Conservation (phyloP, 768 basidiomycete genomes). For the Exidia glandulosa region DNA sequence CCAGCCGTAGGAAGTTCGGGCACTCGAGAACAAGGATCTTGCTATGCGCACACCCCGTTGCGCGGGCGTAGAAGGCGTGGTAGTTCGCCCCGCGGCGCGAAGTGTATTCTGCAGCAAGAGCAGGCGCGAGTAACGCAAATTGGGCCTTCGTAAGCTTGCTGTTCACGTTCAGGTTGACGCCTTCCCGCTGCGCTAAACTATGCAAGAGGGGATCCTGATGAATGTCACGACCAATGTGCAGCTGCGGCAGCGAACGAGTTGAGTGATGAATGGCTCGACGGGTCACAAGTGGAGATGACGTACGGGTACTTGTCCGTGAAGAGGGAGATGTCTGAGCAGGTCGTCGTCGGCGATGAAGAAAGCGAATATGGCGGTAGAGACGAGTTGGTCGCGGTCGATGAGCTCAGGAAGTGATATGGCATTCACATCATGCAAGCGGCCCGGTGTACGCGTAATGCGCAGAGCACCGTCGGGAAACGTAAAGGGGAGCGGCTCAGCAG, state of each 20-base stretch:
- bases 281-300: too few relatives aligned
- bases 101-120: background rate
- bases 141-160: background rate
- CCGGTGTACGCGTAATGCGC: background rate
- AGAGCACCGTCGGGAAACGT: background rate
- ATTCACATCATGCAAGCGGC: background rate
- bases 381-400: background rate
- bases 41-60: background rate
- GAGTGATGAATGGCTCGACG: too few relatives aligned
- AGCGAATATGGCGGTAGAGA: background rate
- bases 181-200: background rate
- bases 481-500: too few relatives aligned
- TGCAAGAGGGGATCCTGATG: background rate
- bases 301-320: background rate
- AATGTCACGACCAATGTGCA: background rate
- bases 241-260: too few relatives aligned
- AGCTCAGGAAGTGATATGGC: background rate
- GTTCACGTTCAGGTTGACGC: background rate
- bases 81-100: background rate
- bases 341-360: background rate
- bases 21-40: background rate
- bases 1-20: background rate
- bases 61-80: background rate
- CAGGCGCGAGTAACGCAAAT: background rate
- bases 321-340: background rate